Conservation (phyloP, 768 basidiomycete genomes). For the Russula dissimulans region DNA sequence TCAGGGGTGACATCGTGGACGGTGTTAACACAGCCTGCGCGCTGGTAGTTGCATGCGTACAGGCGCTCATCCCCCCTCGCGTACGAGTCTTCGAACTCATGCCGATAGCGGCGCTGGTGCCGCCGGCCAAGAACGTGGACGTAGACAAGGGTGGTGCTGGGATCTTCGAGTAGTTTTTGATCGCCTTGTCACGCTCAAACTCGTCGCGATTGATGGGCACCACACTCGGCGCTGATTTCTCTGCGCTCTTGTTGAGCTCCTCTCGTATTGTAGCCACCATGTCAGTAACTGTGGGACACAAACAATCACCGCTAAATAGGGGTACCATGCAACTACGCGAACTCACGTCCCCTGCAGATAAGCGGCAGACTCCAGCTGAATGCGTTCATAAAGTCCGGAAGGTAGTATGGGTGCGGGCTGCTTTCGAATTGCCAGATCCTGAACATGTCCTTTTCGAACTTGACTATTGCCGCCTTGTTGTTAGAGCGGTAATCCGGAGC, state of each 20-base stretch:
- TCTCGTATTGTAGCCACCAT: conserved; percentile 99
- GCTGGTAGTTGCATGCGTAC: too few species aligned
- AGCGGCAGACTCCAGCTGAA: conserved; percentile 98
- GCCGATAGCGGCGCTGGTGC: too few species aligned
- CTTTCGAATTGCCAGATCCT: conserved; percentile 98
- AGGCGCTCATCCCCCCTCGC: too few species aligned
- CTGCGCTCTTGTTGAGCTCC: conserved; percentile 73
- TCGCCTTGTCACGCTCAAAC: conserved; percentile 74
- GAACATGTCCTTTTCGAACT: conserved; percentile 98
- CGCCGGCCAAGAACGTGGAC: too few species aligned
- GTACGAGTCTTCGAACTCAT: too few species aligned
- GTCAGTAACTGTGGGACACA: conserved; percentile 67
- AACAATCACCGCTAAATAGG: background rate
- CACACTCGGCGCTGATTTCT: conserved; percentile 20
- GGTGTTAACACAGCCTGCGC: too few species aligned
- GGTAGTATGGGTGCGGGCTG: conserved; percentile 89
- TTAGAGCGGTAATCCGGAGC: conserved; percentile 98
- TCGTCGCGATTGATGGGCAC: conserved; percentile 35
- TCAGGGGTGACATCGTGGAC: too few species aligned
- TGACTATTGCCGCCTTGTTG: conserved; percentile 97
- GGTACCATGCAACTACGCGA: too few species aligned
- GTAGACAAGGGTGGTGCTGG: conserved; percentile 39
- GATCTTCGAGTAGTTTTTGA: conserved; percentile 99
- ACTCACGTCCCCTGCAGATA: conserved; percentile 89
- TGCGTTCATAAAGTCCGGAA: conserved; percentile 96